These are phyloP conservation scores for Clavispora santaluciae DNA, from an alignment of 805 yeast species.

Conservation along the genomic window DNA sequence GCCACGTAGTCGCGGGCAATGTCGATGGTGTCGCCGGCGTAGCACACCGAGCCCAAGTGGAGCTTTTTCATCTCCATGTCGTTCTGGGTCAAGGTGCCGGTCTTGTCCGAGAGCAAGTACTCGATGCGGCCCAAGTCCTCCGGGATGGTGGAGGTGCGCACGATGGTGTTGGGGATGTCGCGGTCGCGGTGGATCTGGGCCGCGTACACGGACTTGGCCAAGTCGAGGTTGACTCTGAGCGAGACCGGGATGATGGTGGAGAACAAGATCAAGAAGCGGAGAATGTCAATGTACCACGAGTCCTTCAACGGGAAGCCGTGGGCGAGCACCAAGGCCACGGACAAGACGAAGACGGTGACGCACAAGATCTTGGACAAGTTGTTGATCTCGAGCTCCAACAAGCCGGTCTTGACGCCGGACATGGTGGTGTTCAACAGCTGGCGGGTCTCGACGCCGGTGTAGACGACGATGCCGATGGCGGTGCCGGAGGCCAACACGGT, in stretches of 20 bases:
- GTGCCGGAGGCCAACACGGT: constrained; percentile 94
- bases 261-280: constrained; percentile 86
- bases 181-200: constrained; percentile 87
- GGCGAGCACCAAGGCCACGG: constrained; percentile 71
- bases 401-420: constrained; percentile 83
- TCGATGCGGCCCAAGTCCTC: constrained; percentile 97
- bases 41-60: constrained; percentile 89
- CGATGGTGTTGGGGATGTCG: constrained; percentile 80
- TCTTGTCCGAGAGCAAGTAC: constrained; percentile 86
- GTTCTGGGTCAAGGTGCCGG: constrained; percentile 96
- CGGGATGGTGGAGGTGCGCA: constrained; percentile 95
- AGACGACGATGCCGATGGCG: constrained; percentile 81
- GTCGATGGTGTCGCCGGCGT: constrained; percentile 89
- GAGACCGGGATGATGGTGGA: constrained; percentile 97
- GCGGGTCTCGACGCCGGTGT: constrained; percentile 90
- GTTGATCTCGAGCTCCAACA: constrained; percentile 88
- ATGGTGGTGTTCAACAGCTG: constrained; percentile 90
- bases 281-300: constrained; percentile 85
- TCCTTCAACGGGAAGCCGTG: constrained; percentile 59
- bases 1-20: constrained; percentile 69
- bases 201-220: constrained; percentile 95
- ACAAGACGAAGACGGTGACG: constrained; percentile 74
- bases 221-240: constrained; percentile 85
- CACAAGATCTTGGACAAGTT: constrained; percentile 83
- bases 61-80: constrained; percentile 95